These are phyloP conservation scores for Durotheca rogersii DNA, from an alignment of 495 filamentous ascomycete genomes.

Conservation along the genomic window DNA sequence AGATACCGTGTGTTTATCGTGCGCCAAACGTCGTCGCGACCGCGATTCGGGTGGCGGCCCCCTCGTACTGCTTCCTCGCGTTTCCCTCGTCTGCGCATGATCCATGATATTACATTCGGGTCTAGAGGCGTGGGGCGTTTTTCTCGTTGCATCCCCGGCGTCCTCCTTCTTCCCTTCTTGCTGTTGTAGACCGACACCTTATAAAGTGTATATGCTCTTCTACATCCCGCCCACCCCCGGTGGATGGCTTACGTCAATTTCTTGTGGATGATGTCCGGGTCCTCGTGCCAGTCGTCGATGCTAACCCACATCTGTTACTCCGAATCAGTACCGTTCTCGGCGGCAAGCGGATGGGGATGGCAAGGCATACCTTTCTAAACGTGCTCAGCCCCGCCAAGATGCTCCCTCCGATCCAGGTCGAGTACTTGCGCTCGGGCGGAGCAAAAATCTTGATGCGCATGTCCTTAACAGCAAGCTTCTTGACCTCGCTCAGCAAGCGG, in stretches of 20 bases:
- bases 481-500: constrained; percentile 85
- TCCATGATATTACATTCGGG: constrained; percentile 14
- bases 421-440: constrained; percentile 95
- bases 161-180: not conserved
- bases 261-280: constrained; percentile 96
- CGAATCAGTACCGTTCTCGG: constrained; percentile 1
- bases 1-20: not conserved
- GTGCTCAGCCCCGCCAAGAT: constrained; percentile 97
- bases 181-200: not conserved
- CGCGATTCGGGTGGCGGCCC: too few species aligned
- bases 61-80: constrained; percentile 4
- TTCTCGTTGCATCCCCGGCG: not conserved
- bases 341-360: not conserved
- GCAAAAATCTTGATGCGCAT: constrained; percentile 99
- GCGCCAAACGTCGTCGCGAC: not conserved
- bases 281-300: constrained; percentile 98
- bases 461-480: constrained; percentile 90
- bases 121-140: not conserved
- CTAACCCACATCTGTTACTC: constrained; percentile 93
- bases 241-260: constrained; percentile 71
- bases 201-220: not conserved
- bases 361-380: constrained; percentile 81
- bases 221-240: not conserved
- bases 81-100: not conserved
- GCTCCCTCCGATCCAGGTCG: constrained; percentile 97